These are phyloP conservation scores for Hordeum marinum DNA, from an alignment of 176 grass and related monocot genomes.

Conservation along the genomic window DNA sequence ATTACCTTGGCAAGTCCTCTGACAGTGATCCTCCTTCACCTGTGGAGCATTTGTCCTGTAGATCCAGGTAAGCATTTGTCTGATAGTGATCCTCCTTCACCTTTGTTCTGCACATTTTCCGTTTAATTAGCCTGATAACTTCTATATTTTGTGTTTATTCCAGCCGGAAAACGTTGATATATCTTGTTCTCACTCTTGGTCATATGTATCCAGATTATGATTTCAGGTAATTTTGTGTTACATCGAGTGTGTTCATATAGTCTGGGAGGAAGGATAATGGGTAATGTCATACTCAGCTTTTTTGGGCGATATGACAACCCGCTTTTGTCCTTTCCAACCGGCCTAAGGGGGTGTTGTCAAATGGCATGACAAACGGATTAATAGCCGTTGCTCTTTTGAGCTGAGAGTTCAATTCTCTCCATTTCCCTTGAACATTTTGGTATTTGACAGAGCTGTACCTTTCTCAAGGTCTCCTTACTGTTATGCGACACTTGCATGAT, in stretches of 20 bases:
- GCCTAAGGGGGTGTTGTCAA: constrained; percentile 96
- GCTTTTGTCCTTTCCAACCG: constrained; percentile 61
- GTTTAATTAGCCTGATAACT: neutral
- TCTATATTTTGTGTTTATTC: constrained; percentile 16
- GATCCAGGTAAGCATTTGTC: constrained; percentile 59
- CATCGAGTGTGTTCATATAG: constrained; percentile 22
- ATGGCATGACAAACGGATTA: constrained; percentile 95
- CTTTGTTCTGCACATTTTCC: neutral
- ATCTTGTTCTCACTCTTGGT: constrained; percentile 80
- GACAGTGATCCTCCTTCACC: constrained; percentile 78
- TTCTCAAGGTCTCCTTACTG: constrained; percentile 34
- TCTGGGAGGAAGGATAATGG: constrained; percentile 91
- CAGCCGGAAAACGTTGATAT: constrained; percentile 94
- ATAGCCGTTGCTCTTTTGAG: constrained; percentile 87
- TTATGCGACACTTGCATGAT: constrained; percentile 41
- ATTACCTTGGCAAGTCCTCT: constrained; percentile 89
- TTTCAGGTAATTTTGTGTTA: constrained; percentile 83
- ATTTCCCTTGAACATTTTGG: constrained; percentile 65
- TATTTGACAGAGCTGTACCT: constrained; percentile 2
- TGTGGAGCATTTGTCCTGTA: constrained; percentile 78
- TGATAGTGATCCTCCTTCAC: neutral
- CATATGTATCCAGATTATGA: constrained; percentile 99
- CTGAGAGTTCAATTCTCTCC: constrained; percentile 99
- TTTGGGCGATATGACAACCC: constrained; percentile 74
- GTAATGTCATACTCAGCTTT: constrained; percentile 97